Conservation (phyloP, 345 rosid species). For the Stellera chamaejasme region DNA sequence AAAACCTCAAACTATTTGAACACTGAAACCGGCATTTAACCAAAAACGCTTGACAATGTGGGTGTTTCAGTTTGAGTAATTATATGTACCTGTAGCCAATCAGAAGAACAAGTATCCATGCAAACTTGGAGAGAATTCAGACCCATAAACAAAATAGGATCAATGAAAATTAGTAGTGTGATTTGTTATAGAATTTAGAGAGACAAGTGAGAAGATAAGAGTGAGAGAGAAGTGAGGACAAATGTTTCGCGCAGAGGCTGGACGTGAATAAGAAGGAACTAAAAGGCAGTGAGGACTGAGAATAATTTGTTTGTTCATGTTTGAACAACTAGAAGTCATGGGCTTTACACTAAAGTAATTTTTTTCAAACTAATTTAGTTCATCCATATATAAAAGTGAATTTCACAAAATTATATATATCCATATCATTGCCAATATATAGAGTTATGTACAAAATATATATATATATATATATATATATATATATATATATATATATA, state of each 20-base stretch:
- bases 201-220: conserved; percentile 6
- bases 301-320: too few species aligned
- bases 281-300: conserved; percentile 22
- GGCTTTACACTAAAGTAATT: too few species aligned
- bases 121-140: conserved; percentile 81
- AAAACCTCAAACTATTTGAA: not conserved
- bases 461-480: too few species aligned
- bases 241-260: conserved; percentile 7
- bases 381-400: too few species aligned
- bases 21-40: not conserved
- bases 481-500: too few species aligned
- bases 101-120: conserved; percentile 68
- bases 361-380: too few species aligned
- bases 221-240: conserved; percentile 9
- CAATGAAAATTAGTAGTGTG: not conserved
- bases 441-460: too few species aligned
- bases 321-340: too few species aligned
- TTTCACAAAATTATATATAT: too few species aligned
- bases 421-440: too few species aligned
- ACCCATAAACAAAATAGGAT: conserved; percentile 31
- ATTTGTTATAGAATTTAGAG: not conserved
- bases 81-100: conserved; percentile 80
- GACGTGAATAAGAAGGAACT: conserved; percentile 69
- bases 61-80: not conserved
- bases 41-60: conserved; percentile 3